A percentile compares a stretch with the other conserved stretches of the same genome.
Evolutionary conservation across 2,329 filamentous ascomycete species (phyloP).

Genomic region (Leptosphaerulina australis): DNA sequence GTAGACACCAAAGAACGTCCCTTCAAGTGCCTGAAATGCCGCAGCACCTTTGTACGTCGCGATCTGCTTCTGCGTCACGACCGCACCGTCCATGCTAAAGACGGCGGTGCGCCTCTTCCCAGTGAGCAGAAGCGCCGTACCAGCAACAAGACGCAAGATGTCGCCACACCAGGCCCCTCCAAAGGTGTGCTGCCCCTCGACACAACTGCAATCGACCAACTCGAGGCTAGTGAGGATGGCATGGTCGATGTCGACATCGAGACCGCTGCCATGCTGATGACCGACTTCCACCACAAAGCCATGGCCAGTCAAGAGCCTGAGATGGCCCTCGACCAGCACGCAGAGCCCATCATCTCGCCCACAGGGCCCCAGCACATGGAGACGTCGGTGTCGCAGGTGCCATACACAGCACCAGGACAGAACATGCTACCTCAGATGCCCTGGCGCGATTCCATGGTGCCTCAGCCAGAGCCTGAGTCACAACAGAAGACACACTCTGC

Average conservation of each 20-base stretch:
- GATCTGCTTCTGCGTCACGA: conserved; percentile 96
- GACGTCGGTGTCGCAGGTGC: conserved; percentile 69
- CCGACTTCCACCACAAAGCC: conserved; percentile 95
- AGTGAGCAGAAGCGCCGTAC: conserved; percentile 90
- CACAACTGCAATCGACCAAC: conserved; percentile 85
- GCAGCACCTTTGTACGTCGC: conserved; percentile 96
- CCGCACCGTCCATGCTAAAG: conserved; percentile 97
- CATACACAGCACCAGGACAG: conserved; percentile 71
- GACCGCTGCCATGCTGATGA: conserved; percentile 97
- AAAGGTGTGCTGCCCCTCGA: conserved; percentile 83
- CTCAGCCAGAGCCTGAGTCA: conserved; percentile 74
- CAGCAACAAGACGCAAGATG: conserved; percentile 66
- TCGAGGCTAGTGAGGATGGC: conserved; percentile 86
- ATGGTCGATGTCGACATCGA: conserved; percentile 97
- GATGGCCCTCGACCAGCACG: conserved; percentile 58
- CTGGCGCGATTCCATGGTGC: conserved; percentile 90
- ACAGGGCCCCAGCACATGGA: conserved; percentile 76
- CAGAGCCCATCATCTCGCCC: conserved; percentile 74
- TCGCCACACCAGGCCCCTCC: conserved; percentile 64
- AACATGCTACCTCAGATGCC: conserved; percentile 85
- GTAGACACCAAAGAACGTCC: conserved; percentile 97
- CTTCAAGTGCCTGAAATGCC: conserved; percentile 98
- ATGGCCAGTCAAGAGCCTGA: conserved; percentile 72
- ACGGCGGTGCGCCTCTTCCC: conserved; percentile 90
- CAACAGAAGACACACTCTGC: conserved; percentile 68